Evolutionary conservation across 148 eudicot species (phyloP).

Genomic region (Cornus controversa): DNA sequence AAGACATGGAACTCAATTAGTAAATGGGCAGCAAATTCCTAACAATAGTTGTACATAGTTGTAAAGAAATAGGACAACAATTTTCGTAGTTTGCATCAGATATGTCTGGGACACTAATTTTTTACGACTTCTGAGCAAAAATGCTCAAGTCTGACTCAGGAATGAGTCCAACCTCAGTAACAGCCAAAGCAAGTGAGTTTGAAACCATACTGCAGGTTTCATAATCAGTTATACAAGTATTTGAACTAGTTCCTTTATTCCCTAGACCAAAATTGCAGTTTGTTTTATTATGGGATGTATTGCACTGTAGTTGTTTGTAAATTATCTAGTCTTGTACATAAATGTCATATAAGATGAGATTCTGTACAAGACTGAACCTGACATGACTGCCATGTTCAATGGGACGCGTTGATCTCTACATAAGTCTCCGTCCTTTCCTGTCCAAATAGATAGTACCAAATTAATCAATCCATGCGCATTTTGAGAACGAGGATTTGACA

Average conservation of each 20-base stretch:
- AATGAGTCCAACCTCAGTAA: background rate
- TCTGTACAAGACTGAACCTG: slow-evolving; percentile 86
- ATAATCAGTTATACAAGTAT: background rate
- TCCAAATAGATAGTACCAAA: slow-evolving; percentile 42
- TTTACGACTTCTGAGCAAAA: background rate
- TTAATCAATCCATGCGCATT: slow-evolving; percentile 17
- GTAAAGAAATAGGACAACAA: background rate
- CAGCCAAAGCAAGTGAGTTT: background rate
- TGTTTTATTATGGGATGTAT: background rate
- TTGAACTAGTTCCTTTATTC: background rate
- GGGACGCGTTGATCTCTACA: slow-evolving; percentile 34
- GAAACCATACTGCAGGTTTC: background rate
- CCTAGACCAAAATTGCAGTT: background rate
- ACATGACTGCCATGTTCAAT: slow-evolving; percentile 53
- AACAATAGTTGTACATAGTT: background rate
- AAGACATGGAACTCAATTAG: background rate
- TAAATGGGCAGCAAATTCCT: background rate
- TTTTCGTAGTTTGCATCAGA: background rate
- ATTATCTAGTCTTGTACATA: slow-evolving; percentile 44
- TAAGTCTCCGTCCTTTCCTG: slow-evolving; percentile 49
- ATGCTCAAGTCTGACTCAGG: background rate
- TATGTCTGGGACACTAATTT: background rate
- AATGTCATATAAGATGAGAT: slow-evolving; percentile 40
- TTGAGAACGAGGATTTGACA: slow-evolving; percentile 18
- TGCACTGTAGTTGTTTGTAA: background rate